Evolutionary conservation across 306 rosid genomes (phyloP).

Genomic region (Arachis stenosperma): DNA sequence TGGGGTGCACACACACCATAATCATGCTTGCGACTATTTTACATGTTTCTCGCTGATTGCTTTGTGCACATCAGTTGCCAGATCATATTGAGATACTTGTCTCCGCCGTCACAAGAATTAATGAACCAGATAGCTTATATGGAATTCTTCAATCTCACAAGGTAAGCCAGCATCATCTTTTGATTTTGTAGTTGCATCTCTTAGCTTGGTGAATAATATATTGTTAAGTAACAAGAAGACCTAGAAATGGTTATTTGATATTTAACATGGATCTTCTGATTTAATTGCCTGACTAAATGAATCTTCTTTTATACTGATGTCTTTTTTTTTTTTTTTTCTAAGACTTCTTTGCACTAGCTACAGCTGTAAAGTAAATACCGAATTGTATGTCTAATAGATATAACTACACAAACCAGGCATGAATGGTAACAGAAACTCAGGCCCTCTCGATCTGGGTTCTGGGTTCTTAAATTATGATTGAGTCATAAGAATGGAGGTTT

Average conservation of each 20-base stretch:
- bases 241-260: neutral
- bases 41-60: slow-evolving; percentile 19
- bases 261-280: slow-evolving; percentile 6
- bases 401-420: neutral
- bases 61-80: slow-evolving; percentile 63
- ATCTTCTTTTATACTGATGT: neutral
- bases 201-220: slow-evolving; percentile 3
- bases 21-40: slow-evolving; percentile 11
- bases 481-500: neutral
- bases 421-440: neutral
- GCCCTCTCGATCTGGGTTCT: neutral
- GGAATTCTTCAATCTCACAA: slow-evolving; percentile 93
- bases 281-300: slow-evolving; percentile 1
- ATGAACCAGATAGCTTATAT: slow-evolving; percentile 93
- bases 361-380: neutral
- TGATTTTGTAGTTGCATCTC: slow-evolving; percentile 22
- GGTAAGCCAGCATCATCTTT: slow-evolving; percentile 54
- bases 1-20: too few relatives aligned
- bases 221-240: neutral
- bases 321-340: neutral
- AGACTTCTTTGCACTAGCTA: neutral
- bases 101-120: slow-evolving; percentile 81
- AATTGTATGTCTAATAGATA: neutral
- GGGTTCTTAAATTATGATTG: neutral
- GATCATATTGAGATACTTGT: slow-evolving; percentile 85